Percentiles rank a stretch among this genome's conserved stretches.
phyloP scores from a whole-genome alignment of 208 protist species.

The Trypanosoma platydactyli region DNA sequence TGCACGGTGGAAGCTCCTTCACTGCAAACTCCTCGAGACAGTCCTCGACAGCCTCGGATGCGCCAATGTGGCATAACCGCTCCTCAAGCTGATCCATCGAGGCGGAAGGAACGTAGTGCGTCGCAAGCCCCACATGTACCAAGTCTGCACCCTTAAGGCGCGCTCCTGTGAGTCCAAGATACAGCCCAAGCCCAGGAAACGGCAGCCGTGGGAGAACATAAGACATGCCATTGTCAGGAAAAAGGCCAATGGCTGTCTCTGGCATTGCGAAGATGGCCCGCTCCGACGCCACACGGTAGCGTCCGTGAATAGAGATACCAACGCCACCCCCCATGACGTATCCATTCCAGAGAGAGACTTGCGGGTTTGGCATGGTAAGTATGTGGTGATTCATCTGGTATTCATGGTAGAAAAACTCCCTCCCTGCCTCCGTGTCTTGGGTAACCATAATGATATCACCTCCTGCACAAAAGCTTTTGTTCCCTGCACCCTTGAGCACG shows the following conservation, averaged over 20 bases:
- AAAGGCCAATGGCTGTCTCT: constrained; percentile 80
- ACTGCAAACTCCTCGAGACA: constrained; percentile 47
- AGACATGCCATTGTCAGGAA: constrained; percentile 76
- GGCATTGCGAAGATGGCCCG: constrained; percentile 82
- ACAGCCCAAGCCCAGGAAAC: constrained; percentile 55
- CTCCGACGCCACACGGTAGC: constrained; percentile 79
- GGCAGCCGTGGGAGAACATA: constrained; percentile 69
- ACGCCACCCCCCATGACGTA: constrained; percentile 84
- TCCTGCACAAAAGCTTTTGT: constrained; percentile 82
- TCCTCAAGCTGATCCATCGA: constrained; percentile 55
- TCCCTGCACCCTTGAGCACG: constrained; percentile 58
- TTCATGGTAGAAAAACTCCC: constrained; percentile 61
- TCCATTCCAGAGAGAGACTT: constrained; percentile 82
- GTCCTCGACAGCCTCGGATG: constrained; percentile 34
- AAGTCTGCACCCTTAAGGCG: constrained; percentile 72
- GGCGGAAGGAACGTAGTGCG: constrained; percentile 69
- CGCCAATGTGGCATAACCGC: constrained; percentile 40
- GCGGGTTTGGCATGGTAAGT: constrained; percentile 38
- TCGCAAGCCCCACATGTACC: constrained; percentile 71
- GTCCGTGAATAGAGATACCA: constrained; percentile 69
- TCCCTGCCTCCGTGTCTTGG: constrained; percentile 14
- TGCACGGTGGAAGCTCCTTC: constrained; percentile 43
- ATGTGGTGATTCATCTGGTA: constrained; percentile 76
- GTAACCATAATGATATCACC: constrained; percentile 70
- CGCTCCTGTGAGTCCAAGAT: constrained; percentile 75